These are phyloP conservation scores for Talaromyces marneffei DNA, from an alignment of 2,329 filamentous ascomycete genomes.

Conservation along the genomic window DNA sequence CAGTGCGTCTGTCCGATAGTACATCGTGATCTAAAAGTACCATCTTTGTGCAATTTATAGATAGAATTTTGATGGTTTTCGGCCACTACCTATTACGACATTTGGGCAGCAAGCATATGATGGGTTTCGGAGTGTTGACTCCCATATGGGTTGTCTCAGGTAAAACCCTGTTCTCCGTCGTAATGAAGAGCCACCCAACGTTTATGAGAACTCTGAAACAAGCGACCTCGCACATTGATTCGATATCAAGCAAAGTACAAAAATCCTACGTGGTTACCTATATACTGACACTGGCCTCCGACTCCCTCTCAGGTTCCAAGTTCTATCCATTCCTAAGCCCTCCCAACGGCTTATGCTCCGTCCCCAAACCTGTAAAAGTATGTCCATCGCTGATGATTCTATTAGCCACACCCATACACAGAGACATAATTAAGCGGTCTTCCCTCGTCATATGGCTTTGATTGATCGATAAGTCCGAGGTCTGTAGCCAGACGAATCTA, in stretches of 20 bases:
- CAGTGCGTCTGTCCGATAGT: background rate
- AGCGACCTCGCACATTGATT: no score
- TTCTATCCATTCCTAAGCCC: background rate
- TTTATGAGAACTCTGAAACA: no score
- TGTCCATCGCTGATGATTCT: background rate
- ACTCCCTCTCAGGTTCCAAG: background rate
- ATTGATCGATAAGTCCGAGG: constrained; percentile 50
- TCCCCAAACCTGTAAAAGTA: background rate
- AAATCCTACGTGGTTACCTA: background rate
- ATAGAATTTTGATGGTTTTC: no score
- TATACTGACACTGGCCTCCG: background rate
- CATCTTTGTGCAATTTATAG: background rate
- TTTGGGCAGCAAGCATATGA: background rate
- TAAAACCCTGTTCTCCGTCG: background rate
- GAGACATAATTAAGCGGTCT: background rate
- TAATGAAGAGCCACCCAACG: background rate
- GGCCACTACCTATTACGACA: background rate
- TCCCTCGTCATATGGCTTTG: constrained; percentile 46
- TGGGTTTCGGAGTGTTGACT: no score
- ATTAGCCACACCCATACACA: background rate
- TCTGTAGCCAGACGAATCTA: constrained; percentile 52
- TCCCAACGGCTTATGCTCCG: background rate
- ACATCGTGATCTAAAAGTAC: background rate
- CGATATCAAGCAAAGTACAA: background rate
- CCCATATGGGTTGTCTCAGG: background rate